Base-by-base conservation (phyloP, 2,329 filamentous ascomycete genomes). In the Seiridium cupressi region DNA sequence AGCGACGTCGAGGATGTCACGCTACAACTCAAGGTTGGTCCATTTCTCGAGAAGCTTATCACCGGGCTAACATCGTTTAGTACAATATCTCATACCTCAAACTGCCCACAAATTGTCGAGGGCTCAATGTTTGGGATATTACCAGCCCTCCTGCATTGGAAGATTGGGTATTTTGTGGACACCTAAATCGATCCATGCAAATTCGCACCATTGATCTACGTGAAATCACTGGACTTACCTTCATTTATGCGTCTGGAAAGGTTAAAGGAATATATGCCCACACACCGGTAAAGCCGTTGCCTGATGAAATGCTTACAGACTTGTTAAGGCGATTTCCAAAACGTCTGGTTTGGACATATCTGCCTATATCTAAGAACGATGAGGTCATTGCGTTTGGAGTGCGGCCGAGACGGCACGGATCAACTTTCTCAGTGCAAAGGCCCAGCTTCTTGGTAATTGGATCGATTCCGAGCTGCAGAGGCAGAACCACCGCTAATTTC, bases 361-460 rank as follows among this genome's bases (percentile, higher is more conserved):
- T 59, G 13, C 57, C 57, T 53, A 59, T 59, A 46, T 26, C 57
- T 5, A 51, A 54, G 26, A 38, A 38, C 4, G 57, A 59, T n/a
- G 48, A 51, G 31, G 46, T 59, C 26, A 31, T 11, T 32, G 48
- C 38, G 6, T 8, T 59, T 31, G 57, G 38, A 8, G 4, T 59
- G 47, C 47, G 57, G 11, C 18, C 53, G 32, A 32, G 54, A 26
- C 18, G 6, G 18, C 9, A 7, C 34, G 46, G 26, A 31, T 9
- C 4, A 11, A 18, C 18, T 35, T n/a, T 38, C 10, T 36, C 18
- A 49, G 34, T 34, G 13, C 47, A 59, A 26, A 51, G 26, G n/a
- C 57, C 57, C 31, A 42, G 36, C 26, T 53, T 59, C 35, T 32
- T 59, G 57, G 57, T 59, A 59, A 53, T 10, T 13, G 18, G 36